Conservation (phyloP, 129 eudicot species). For the Lactuca saligna region DNA sequence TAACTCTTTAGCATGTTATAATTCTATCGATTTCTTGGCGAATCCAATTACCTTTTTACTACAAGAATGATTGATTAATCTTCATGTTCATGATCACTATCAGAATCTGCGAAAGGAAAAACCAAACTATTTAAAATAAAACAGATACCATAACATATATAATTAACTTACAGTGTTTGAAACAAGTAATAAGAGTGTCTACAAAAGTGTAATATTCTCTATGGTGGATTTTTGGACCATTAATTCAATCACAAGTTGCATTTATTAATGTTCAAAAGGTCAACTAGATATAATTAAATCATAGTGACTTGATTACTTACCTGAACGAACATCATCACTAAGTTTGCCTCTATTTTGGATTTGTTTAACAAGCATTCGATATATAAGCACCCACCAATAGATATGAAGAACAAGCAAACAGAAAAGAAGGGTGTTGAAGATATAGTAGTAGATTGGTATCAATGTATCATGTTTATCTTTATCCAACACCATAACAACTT, state of each 20-base stretch:
- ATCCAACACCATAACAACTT: slow-evolving; percentile 36
- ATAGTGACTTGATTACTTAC: slow-evolving; percentile 19
- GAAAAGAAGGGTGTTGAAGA: slow-evolving; percentile 45
- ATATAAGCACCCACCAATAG: slow-evolving; percentile 50
- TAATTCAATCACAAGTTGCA: too few species aligned
- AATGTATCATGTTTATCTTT: slow-evolving; percentile 20
- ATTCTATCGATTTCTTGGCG: not conserved
- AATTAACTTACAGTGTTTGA: not conserved
- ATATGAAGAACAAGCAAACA: slow-evolving; percentile 50
- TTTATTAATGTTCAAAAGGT: too few species aligned
- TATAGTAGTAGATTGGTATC: slow-evolving; percentile 39
- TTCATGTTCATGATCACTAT: slow-evolving; percentile 75
- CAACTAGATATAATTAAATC: too few species aligned
- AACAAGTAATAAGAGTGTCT: not conserved
- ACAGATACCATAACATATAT: not conserved
- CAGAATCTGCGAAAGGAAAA: slow-evolving; percentile 63
- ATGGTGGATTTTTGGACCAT: too few species aligned
- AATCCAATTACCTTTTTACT: slow-evolving; percentile 21
- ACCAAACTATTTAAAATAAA: slow-evolving; percentile 1
- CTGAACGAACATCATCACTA: slow-evolving; percentile 58
- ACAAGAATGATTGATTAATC: slow-evolving; percentile 48
- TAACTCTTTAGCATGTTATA: slow-evolving; percentile 6
- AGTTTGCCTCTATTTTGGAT: slow-evolving; percentile 49
- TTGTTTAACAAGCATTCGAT: slow-evolving; percentile 48
- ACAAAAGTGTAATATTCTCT: not conserved